Evolutionary conservation across 305 asterid genomes (phyloP), one percentile per base, ranked within the genome.

Genomic region (Fraxinus angustifolia): DNA sequence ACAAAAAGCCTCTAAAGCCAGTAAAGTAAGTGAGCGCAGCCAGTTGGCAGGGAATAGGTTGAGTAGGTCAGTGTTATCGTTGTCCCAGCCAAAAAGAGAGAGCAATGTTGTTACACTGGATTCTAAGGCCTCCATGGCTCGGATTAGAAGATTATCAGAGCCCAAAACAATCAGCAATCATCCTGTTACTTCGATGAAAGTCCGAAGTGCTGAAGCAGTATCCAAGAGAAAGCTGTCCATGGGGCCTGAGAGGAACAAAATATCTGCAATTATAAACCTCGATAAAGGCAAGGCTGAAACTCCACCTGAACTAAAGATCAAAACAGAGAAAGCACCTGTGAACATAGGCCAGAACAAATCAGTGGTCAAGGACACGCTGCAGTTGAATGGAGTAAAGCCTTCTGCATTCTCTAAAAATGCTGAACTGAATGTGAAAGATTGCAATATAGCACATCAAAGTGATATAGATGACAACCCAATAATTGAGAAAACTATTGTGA

Each of bases 141-240:
- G 94, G 68, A 88, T 92, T 80, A 90, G 97, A 89, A 91, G 98
- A 87, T 87, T 94, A 82, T 94, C 99, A 30, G 98, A 93, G 89
- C 98, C 99, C 81, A 96, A 88, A 91, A 82, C 88, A 85, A 68
- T 84, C 72, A 78, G 85, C 82, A 89, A 45, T 71, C 83, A 86
- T 76, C 87, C 92, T 81, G 86, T 85, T 78, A 85, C 85, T 79
- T 78, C 88, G 77, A 62, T 58, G 71, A 95, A 91, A 86, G 73
- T 83, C 23, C 91, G 84, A 79, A 92, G 91, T 85, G 83, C 94
- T 68, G 95, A 88, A 81, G 78, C 89, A 73, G 87, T 85, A 53
- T 77, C 86, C 67, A 94, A 89, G 85, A 73, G 89, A 76, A 96
- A 90, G 89, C 80, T 83, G 82, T 86, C 90, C 76, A 89, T 85